Percentiles rank a stretch among this genome's conserved stretches.
phyloP scores from a whole-genome alignment of 352 stramenopile genomes.

The Phytopythium delawarense region DNA sequence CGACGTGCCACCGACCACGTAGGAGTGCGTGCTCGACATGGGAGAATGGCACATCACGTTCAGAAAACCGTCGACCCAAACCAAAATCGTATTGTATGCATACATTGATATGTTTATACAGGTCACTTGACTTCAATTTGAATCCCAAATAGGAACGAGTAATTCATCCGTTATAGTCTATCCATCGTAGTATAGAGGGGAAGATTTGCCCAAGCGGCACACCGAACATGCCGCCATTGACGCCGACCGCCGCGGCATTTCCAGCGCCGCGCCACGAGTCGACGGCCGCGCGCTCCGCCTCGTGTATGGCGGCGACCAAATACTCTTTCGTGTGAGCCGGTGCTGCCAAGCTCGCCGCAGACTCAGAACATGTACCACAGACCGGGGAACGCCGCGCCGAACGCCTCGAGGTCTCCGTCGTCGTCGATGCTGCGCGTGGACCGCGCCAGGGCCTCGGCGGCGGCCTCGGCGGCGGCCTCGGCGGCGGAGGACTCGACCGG shows the following conservation, averaged over 20 bases:
- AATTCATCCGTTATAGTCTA: neutral
- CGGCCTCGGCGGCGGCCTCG: constrained; percentile 14
- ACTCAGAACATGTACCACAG: constrained; percentile 49
- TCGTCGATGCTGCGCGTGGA: constrained; percentile 36
- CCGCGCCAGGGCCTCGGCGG: constrained; percentile 22
- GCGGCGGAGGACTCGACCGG: constrained; percentile 23
- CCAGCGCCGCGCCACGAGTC: too few relatives aligned
- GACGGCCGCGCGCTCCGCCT: neutral
- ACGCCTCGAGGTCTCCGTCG: constrained; percentile 42
- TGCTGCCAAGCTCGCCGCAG: too few relatives aligned
- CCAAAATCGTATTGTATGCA: neutral
- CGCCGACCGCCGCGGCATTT: neutral
- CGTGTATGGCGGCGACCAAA: neutral
- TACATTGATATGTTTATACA: neutral
- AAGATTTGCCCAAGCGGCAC: neutral
- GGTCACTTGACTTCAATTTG: neutral
- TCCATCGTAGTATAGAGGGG: neutral
- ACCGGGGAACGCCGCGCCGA: constrained; percentile 36
- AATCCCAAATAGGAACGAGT: too few relatives aligned
- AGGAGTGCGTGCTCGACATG: neutral
- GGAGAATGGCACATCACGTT: neutral
- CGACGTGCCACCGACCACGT: neutral
- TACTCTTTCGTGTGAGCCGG: neutral
- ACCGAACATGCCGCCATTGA: neutral
- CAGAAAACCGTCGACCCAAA: neutral